Base-by-base conservation (phyloP, 139 green algal species). In the Asterochloris erici region DNA sequence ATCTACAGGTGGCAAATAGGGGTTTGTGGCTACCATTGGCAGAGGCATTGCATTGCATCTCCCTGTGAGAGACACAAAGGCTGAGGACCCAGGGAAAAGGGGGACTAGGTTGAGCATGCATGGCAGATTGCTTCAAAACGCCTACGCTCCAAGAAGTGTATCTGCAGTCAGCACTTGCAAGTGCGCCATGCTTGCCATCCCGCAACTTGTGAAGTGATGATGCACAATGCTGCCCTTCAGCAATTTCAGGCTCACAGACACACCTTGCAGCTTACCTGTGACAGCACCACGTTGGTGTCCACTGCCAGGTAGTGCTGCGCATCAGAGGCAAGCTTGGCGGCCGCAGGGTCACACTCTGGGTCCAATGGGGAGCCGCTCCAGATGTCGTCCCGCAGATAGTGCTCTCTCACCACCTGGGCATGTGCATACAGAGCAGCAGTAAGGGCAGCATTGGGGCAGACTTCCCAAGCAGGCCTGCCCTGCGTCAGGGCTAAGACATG, bases 371-470 rank as follows among this genome's bases (percentile, higher is more conserved):
- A 90, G 70, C 93, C 95, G 81, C 89, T 94, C 84, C 84, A 94
- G 63, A 99, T 98, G 87, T 99, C 97, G 81, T 99, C 97, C 13
- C 97, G 88, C 12, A 99, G 87, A 84, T 99, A 99, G 82, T 98
- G 97, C 88, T 99, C 96, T 0, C 90, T 83, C 11, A 97, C 92
- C 0, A 96, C 91, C 92, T 95, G 86, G 21, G 74, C 12, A 73
- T 62, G 21, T 71, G 15, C 38, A 54, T 54, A 54, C 38, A 14
- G 6, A 63, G 74, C 14, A 27, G 74, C 17, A 17, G 29, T 63
- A 26, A 54, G 47, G 69, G 28, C 61, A 27, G n/a, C 38, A 21
- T 75, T 63, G 14, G 12, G 38, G 0, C 14, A 29, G 12, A 61
- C 12, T 15, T n/a, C n/a, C 63, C 24, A n/a, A 15, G 38, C 38